Evolutionary conservation across 2,329 filamentous ascomycete genomes (phyloP).

Genomic region (Paracoccidioides lutzii): DNA sequence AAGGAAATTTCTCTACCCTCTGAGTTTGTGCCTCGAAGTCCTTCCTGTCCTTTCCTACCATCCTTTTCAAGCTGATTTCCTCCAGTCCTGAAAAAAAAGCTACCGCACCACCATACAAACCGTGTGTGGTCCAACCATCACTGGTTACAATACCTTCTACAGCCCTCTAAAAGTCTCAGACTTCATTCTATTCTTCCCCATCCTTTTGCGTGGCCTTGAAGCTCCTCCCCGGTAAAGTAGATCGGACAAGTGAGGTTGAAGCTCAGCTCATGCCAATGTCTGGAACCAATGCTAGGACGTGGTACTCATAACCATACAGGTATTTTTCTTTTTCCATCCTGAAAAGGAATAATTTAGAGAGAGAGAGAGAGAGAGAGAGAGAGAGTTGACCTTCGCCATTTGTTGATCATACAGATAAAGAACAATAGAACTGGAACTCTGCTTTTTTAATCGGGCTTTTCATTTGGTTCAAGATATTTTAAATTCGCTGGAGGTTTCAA

Average conservation of each 20-base stretch:
- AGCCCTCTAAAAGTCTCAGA: conserved; percentile 1
- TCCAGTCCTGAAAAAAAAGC: conserved; percentile 24
- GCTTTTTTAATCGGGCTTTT: background rate
- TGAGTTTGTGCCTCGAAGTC: conserved; percentile 22
- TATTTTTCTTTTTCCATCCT: background rate
- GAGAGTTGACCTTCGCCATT: conserved; percentile 4
- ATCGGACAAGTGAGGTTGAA: conserved; percentile 19
- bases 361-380: too few species aligned
- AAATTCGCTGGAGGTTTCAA: conserved; percentile 16
- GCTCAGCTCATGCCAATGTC: conserved; percentile 21
- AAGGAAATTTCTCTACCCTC: conserved; percentile 11
- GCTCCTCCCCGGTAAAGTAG: conserved; percentile 5
- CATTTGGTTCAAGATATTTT: conserved; percentile 6
- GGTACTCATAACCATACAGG: background rate
- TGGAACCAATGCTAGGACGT: conserved; percentile 11
- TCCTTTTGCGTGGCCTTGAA: conserved; percentile 11
- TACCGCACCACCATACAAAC: conserved; percentile 25
- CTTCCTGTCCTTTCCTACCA: conserved; percentile 21
- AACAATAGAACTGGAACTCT: background rate
- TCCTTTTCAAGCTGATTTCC: conserved; percentile 19
- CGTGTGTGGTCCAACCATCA: conserved; percentile 27
- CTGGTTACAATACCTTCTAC: conserved; percentile 23
- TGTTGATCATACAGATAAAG: conserved; percentile 1
- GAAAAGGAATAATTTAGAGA: too few species aligned
- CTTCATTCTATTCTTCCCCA: conserved; percentile 20